Percentiles rank a stretch among this genome's conserved stretches.
These are phyloP conservation scores for Plasmodium ovale DNA, from an alignment of 169 alveolate genomes.

Conservation along the genomic window DNA sequence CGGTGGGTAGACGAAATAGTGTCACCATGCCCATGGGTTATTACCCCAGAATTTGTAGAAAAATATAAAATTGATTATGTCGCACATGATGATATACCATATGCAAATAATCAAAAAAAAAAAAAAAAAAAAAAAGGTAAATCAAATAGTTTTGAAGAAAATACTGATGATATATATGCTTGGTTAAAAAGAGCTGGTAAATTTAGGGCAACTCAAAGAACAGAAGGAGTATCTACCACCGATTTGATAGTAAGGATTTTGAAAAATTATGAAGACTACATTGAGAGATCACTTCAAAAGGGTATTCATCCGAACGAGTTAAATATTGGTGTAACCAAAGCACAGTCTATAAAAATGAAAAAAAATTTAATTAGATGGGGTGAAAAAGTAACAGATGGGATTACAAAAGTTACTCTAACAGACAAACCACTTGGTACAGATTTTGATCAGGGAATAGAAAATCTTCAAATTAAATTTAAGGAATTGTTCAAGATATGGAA, in stretches of 20 bases:
- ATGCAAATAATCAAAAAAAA: constrained; percentile 83
- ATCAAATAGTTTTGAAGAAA: constrained; percentile 68
- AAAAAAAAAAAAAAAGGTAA: constrained; percentile 74
- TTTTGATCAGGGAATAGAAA: constrained; percentile 73
- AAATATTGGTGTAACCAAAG: constrained; percentile 92
- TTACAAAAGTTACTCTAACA: constrained; percentile 91
- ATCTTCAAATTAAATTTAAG: constrained; percentile 69
- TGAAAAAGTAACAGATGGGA: constrained; percentile 89
- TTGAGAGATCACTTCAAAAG: constrained; percentile 93
- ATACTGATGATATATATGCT: constrained; percentile 89
- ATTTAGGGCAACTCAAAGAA: constrained; percentile 91
- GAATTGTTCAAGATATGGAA: constrained; percentile 76
- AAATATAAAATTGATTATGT: constrained; percentile 92
- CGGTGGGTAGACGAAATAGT: constrained; percentile 98
- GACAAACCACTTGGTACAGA: constrained; percentile 85
- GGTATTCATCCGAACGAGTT: constrained; percentile 95
- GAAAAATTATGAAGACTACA: constrained; percentile 95
- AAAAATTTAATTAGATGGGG: constrained; percentile 90
- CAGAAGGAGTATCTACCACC: constrained; percentile 96
- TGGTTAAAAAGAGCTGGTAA: constrained; percentile 92
- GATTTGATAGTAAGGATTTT: constrained; percentile 94
- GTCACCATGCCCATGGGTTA: constrained; percentile 95
- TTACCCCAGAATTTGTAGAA: constrained; percentile 91
- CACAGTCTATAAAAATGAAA: constrained; percentile 92
- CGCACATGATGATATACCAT: constrained; percentile 94